Evolutionary conservation across 805 yeast species (phyloP), one percentile per base, ranked within the genome.

Genomic region (Saturnispora besseyi): DNA sequence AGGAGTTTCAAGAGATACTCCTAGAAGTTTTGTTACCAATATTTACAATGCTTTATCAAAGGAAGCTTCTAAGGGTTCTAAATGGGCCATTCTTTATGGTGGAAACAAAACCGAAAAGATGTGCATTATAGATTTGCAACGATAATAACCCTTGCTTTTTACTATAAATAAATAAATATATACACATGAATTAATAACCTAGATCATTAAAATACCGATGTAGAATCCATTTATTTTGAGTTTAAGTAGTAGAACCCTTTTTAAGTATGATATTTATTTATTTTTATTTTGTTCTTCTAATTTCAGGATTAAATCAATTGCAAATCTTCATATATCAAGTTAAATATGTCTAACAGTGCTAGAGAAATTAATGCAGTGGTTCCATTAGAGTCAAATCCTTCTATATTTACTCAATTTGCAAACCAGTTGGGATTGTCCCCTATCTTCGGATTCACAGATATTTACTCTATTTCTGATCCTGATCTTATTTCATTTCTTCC

Each of bases 371-470:
- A 54, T 1, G 57, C 82, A 12, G 91, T 87, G 13, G 81, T 89
- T 11, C 98, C 98, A 3, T 68, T 91, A 32, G 99, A 93, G 63
- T 86, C 95, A 7, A 87, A 89, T 58, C 99, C 99, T 0, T 83
- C 75, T 9, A 79, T 91, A 6, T 90, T 91, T 69, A 78, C 84
- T 8, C 70, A 70, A 0, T 81, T 88, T 57, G 85, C 89, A 2
- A 72, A 68, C 31, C 73, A 74, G 24, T 63, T 93, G 38, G 97
- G 97, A 0, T 69, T 90, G 5, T 62, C 80, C 0, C 75, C 79
- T 1, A 62, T 75, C 2, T 71, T 81, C 12, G 73, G 71, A 43
- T 91, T 88, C 65, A 79, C 77, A 49, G 99, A 91, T 61, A 84
- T 91, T 2, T 89, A 79, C 62, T 86, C 96, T 0, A 66, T 91